Evolutionary conservation across 2,329 filamentous ascomycete genomes (phyloP).

Genomic region (Escovopsis sp.): DNA sequence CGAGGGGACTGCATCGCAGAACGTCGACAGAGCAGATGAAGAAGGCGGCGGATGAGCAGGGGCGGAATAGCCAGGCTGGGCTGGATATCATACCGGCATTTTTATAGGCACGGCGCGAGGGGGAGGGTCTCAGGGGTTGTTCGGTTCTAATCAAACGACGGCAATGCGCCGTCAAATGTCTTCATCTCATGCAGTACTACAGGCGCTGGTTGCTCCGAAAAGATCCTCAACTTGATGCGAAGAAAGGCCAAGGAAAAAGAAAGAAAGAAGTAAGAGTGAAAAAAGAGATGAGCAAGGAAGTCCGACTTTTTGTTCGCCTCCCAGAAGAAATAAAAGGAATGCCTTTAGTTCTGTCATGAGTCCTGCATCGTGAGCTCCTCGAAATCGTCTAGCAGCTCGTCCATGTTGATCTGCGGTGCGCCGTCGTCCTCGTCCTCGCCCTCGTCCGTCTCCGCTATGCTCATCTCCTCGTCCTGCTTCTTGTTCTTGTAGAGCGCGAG

Average conservation of each 20-base stretch:
- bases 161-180: neutral
- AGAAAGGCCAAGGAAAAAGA: too few species aligned
- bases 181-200: neutral
- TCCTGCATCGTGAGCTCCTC: slow-evolving; percentile 53
- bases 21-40: slow-evolving; percentile 17
- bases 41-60: slow-evolving; percentile 6
- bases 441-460: slow-evolving; percentile 47
- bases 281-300: too few species aligned
- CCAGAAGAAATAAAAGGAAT: slow-evolving; percentile 5
- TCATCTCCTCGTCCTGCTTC: slow-evolving; percentile 48
- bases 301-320: too few species aligned
- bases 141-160: neutral
- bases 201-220: neutral
- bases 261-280: too few species aligned
- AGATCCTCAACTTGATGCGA: too few species aligned
- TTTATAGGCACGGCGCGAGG: slow-evolving; percentile 9
- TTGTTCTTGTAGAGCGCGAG: slow-evolving; percentile 73
- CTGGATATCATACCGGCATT: slow-evolving; percentile 24
- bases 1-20: slow-evolving; percentile 16
- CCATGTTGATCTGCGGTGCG: slow-evolving; percentile 57
- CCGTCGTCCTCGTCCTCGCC: slow-evolving; percentile 38
- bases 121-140: neutral
- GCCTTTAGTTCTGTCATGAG: slow-evolving; percentile 8
- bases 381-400: slow-evolving; percentile 81
- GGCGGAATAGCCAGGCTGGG: slow-evolving; percentile 7